phyloP scores from a whole-genome alignment of 1,284 basidiomycete species.

The Pseudozyma hubeiensis region DNA sequence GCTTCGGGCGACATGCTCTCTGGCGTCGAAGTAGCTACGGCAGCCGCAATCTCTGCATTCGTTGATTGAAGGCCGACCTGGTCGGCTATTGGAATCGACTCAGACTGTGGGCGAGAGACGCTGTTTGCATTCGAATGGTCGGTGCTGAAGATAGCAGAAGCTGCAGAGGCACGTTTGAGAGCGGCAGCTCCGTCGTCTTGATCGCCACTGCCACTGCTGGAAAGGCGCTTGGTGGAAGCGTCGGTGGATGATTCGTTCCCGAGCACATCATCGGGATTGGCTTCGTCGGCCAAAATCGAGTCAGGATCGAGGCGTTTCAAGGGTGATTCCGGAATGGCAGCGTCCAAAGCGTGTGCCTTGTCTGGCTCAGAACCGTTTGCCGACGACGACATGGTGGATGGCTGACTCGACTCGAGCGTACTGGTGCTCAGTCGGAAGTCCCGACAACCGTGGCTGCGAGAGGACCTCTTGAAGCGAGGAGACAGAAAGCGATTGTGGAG shows the following conservation, averaged over 20 bases:
- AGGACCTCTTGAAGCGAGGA: background rate
- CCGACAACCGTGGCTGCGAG: background rate
- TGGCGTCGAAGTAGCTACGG: conserved; percentile 75
- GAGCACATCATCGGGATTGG: conserved; percentile 53
- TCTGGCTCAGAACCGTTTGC: conserved; percentile 18
- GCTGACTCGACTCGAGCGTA: background rate
- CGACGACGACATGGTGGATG: conserved; percentile 22
- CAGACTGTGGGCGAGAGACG: conserved; percentile 13
- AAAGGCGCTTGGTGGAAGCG: conserved; percentile 10
- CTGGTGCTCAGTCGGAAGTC: conserved; percentile 3
- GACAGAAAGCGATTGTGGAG: background rate
- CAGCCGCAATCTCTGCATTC: conserved; percentile 74
- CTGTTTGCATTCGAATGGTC: conserved; percentile 15
- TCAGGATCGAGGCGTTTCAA: conserved; percentile 54
- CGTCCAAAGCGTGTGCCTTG: conserved; percentile 8
- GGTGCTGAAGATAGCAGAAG: conserved; percentile 45
- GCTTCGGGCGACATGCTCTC: conserved; percentile 67
- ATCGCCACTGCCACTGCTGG: background rate
- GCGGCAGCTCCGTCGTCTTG: conserved; percentile 16
- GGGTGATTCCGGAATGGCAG: conserved; percentile 27
- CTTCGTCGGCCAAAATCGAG: conserved; percentile 60
- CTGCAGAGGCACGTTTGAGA: conserved; percentile 37
- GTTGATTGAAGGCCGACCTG: conserved; percentile 15
- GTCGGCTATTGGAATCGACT: conserved; percentile 7
- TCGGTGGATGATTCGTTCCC: conserved; percentile 54